Percentiles rank a stretch among this genome's conserved stretches.
Conservation (phyloP, 2,329 filamentous ascomycete genomes). For the Calonectria crousiana region DNA sequence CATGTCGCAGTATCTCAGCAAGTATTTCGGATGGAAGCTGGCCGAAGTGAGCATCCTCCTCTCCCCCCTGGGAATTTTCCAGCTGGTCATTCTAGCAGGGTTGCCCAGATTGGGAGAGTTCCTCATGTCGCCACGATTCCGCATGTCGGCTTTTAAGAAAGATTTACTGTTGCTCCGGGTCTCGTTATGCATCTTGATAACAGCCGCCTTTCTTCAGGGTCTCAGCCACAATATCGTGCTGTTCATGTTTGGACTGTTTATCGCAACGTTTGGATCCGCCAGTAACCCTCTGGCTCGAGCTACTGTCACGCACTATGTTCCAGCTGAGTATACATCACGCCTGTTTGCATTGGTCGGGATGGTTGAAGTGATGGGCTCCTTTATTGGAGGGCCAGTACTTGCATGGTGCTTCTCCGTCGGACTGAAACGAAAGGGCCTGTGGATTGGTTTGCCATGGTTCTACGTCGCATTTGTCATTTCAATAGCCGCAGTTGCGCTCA, state of each 20-base stretch:
- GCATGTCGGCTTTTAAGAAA: slow-evolving; percentile 51
- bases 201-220: slow-evolving; percentile 50
- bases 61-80: slow-evolving; percentile 55
- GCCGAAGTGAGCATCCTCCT: slow-evolving; percentile 56
- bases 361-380: slow-evolving; percentile 53
- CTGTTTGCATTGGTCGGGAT: slow-evolving; percentile 57
- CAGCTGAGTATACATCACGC: slow-evolving; percentile 53
- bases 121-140: slow-evolving; percentile 49
- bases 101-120: slow-evolving; percentile 51
- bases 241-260: slow-evolving; percentile 53
- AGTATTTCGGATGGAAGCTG: slow-evolving; percentile 58
- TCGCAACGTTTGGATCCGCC: slow-evolving; percentile 54
- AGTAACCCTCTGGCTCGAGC: slow-evolving; percentile 54
- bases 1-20: slow-evolving; percentile 58
- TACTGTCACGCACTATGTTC: slow-evolving; percentile 55
- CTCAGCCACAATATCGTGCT: slow-evolving; percentile 48
- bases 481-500: slow-evolving; percentile 44
- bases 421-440: slow-evolving; percentile 49
- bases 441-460: slow-evolving; percentile 56
- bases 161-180: slow-evolving; percentile 51
- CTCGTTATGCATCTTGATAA: slow-evolving; percentile 49
- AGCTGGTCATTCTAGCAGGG: slow-evolving; percentile 51
- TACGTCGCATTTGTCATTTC: slow-evolving; percentile 50
- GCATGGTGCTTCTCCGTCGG: slow-evolving; percentile 55
- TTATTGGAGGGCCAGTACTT: slow-evolving; percentile 55